phyloP scores from a whole-genome alignment of 2,329 filamentous ascomycete genomes.

The Pleoardoris graminearum region DNA sequence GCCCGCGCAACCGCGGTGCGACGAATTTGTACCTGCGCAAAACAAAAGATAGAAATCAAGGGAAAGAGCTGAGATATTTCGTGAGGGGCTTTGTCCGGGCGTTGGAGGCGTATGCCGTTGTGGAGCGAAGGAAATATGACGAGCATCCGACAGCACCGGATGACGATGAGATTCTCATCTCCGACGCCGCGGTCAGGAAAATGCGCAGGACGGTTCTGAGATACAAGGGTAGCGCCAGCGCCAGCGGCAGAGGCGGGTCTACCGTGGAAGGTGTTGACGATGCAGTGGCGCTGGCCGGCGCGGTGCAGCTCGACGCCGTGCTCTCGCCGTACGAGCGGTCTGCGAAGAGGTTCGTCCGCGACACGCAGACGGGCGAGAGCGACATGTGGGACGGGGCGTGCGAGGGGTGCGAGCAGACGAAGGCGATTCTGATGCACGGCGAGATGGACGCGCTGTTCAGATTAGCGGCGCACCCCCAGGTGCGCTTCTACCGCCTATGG shows the following conservation, averaged over 20 bases:
- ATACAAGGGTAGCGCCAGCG: not conserved
- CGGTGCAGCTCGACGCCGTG: not conserved
- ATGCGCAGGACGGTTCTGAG: not conserved
- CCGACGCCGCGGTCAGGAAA: not conserved
- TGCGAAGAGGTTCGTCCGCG: not conserved
- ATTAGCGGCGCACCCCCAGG: not conserved
- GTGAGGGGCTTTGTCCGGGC: not conserved
- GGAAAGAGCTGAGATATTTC: constrained; percentile 1
- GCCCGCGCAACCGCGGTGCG: constrained; percentile 6
- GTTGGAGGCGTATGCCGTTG: not conserved
- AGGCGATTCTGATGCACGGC: not conserved
- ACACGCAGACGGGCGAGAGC: not conserved
- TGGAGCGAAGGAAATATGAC: constrained; percentile 1
- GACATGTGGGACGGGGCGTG: not conserved
- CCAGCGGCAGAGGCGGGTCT: not conserved
- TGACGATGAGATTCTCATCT: not conserved
- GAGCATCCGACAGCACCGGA: not conserved
- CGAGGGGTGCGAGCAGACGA: not conserved
- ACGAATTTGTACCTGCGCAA: constrained; percentile 11
- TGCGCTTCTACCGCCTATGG: not conserved
- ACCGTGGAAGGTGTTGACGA: not conserved
- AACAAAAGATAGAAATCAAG: not conserved
- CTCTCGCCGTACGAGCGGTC: not conserved
- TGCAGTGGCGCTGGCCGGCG: not conserved
- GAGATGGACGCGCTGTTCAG: not conserved